Conservation (phyloP, 2,329 filamentous ascomycete genomes). For the Aspergillus caelatus region DNA sequence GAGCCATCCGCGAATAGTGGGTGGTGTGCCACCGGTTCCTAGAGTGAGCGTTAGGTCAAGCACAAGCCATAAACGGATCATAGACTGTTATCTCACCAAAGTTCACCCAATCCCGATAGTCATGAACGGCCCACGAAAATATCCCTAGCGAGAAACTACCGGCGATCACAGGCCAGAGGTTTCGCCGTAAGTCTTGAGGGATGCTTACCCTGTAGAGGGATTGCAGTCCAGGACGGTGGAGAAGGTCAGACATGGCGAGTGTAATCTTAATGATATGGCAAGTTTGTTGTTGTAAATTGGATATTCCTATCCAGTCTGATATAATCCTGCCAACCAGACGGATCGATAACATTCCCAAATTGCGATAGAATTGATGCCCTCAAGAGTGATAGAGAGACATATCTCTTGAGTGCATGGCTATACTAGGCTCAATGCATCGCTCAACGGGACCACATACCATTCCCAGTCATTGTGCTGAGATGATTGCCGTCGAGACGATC, state of each 20-base stretch:
- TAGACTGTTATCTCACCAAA: neutral
- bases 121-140: neutral
- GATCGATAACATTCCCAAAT: neutral
- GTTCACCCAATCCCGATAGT: neutral
- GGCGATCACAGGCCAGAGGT: neutral
- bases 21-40: neutral
- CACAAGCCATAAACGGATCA: neutral
- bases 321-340: too few species aligned
- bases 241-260: neutral
- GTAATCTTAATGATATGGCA: neutral
- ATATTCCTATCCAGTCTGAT: neutral
- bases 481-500: neutral
- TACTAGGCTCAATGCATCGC: conserved; percentile 9
- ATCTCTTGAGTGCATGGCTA: neutral
- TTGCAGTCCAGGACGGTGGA: neutral
- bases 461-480: conserved; percentile 11
- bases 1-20: neutral
- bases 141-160: too few species aligned
- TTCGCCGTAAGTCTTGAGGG: neutral
- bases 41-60: neutral
- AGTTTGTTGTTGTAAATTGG: too few species aligned
- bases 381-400: neutral
- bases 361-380: neutral
- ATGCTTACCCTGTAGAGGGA: neutral
- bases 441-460: conserved; percentile 9